Base-by-base conservation (phyloP, 2,329 filamentous ascomycete species). In the Clonostachys sp. region DNA sequence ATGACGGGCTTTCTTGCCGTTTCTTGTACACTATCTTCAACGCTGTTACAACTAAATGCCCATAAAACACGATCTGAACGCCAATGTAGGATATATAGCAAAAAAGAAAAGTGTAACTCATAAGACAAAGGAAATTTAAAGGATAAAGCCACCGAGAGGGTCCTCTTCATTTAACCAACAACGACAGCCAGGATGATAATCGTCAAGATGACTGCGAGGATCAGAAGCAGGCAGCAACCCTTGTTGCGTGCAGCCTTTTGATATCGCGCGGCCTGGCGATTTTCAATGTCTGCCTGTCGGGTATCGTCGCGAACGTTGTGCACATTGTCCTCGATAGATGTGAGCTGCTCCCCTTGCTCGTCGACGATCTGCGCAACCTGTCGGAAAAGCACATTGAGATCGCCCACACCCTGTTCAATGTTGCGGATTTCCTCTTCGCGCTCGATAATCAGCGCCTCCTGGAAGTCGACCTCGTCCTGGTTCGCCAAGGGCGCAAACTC, bases 341-440 rank as follows among this genome's bases (percentile, higher is more conserved):
- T 87, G 33, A 99, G 75, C 67, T 89, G 83, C 57, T 90, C 88
- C 45, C 94, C 94, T 70, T 99, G 94, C 70, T 97, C 92, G 51
- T 83, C 83, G 45, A 99, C 91, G 66, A 99, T 96, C 66, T 96
- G 91, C 42, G 92, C 94, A n/a, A 99, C 91, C 72, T 99, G 92
- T 53, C 91, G 81, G 76, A 99, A 99, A 41, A 99, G 78, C 61
- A 97, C 94, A 60, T 99, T 99, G 52, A 99, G 74, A 61, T 99
- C 94, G 47, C 88, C 88, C 7, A 99, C 94, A 47, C 89, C 91
- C 67, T 96, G 91, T 71, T 97, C 94, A 59, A 99, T 99, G 63
- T 95, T 95, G 52, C 91, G 86, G 55, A 99, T 99, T 72, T 99
- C 94, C 48, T 90, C 84, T 67, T 99, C 94, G 46, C 95, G 91